Percentiles rank a stretch among this genome's conserved stretches.
Evolutionary conservation across 768 basidiomycete genomes (phyloP).

Genomic region (Pleurotus cornucopiae): DNA sequence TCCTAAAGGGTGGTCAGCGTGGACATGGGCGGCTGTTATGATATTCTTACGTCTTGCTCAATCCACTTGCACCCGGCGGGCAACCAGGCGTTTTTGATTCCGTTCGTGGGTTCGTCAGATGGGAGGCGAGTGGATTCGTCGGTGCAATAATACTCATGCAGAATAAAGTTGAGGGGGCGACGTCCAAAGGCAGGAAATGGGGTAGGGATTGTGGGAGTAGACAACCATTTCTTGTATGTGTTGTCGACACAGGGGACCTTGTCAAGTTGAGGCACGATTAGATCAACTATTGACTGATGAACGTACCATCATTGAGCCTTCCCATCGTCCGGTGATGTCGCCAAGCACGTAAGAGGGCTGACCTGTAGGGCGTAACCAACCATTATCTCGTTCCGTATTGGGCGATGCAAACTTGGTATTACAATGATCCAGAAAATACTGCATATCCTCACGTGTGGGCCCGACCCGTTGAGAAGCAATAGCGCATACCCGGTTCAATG

Average conservation of each 20-base stretch:
- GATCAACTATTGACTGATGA: no score
- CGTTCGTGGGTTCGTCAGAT: slow-evolving; percentile 22
- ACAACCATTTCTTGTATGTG: slow-evolving; percentile 31
- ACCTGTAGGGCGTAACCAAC: neutral
- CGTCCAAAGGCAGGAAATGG: slow-evolving; percentile 31
- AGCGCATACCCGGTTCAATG: slow-evolving; percentile 28
- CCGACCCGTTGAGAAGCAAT: slow-evolving; percentile 26
- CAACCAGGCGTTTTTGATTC: slow-evolving; percentile 42
- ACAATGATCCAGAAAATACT: slow-evolving; percentile 37
- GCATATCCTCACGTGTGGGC: slow-evolving; percentile 43
- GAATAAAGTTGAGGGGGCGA: slow-evolving; percentile 42
- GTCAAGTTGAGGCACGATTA: neutral
- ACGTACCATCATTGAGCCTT: slow-evolving; percentile 44
- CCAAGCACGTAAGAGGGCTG: slow-evolving; percentile 34
- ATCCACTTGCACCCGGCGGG: slow-evolving; percentile 32
- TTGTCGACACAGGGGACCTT: slow-evolving; percentile 31
- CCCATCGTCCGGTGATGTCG: slow-evolving; percentile 43
- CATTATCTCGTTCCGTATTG: neutral
- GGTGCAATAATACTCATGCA: slow-evolving; percentile 45
- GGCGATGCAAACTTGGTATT: slow-evolving; percentile 32
- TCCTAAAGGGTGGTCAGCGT: slow-evolving; percentile 44
- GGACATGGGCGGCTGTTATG: slow-evolving; percentile 31
- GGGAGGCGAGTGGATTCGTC: slow-evolving; percentile 29
- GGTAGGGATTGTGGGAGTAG: slow-evolving; percentile 26
- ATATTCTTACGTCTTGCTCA: slow-evolving; percentile 37